Conservation (phyloP, 257 asterid genomes). For the Striga asiatica region DNA sequence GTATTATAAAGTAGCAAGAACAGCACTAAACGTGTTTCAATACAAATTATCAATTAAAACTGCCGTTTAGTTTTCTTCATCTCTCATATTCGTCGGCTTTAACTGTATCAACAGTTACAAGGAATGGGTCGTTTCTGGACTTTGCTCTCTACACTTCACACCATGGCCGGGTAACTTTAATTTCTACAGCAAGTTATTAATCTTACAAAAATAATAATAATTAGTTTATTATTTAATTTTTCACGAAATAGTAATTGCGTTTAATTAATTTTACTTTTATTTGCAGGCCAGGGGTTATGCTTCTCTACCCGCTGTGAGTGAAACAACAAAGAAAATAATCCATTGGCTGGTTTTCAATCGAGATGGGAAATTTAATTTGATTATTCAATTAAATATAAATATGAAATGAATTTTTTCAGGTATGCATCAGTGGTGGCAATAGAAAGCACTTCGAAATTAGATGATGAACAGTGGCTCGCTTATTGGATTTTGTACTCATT, state of each 20-base stretch:
- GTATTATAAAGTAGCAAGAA: not conserved
- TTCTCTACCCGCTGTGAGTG: conserved; percentile 40
- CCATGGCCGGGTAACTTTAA: conserved; percentile 36
- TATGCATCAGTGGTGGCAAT: conserved; percentile 44
- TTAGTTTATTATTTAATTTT: not conserved
- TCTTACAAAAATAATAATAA: too few species aligned
- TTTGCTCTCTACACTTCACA: conserved; percentile 24
- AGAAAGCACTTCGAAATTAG: conserved; percentile 32
- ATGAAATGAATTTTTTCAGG: conserved; percentile 1
- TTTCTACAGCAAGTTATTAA: too few species aligned
- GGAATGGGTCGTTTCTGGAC: conserved; percentile 33
- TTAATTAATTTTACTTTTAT: not conserved
- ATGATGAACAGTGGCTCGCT: conserved; percentile 47
- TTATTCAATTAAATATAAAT: not conserved
- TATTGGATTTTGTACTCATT: conserved; percentile 45
- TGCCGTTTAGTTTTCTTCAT: not conserved
- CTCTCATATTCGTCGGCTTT: not conserved
- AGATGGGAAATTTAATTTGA: not conserved
- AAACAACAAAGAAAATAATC: too few species aligned
- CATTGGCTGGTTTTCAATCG: not conserved
- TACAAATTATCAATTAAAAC: not conserved
- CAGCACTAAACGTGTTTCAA: not conserved
- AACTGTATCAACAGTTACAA: not conserved
- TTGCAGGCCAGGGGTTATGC: conserved; percentile 41
- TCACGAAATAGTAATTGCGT: not conserved